Base-by-base conservation (phyloP, 805 yeast species). In the Metschnikowia sp. region DNA sequence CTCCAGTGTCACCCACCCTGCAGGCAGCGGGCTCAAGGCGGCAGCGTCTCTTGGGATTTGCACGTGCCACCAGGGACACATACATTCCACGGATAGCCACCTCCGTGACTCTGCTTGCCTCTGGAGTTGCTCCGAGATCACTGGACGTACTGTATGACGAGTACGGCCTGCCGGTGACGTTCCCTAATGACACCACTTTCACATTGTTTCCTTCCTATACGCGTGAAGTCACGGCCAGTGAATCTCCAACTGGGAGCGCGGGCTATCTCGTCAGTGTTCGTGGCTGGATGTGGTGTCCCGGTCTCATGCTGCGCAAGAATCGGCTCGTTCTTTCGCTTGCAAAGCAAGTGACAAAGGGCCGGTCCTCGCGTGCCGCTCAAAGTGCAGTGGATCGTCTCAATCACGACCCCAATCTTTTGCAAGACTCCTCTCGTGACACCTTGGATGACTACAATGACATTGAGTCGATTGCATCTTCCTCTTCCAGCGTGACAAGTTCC, bases 201-300 rank as follows among this genome's bases (percentile, higher is more conserved):
- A 63, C 80, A 2, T 64, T 84, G 7, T 66, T 63, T 39, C 76
- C 76, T 2, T 61, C 71, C 1, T 71, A 70, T 52, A 65, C 76
- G 2, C 55, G 70, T 10, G 44, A 51, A n/a, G 50, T 44, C 8
- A 49, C 56, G 32, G 62, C 56, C 8, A 38, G 35, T 3, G 49
- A 48, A 6, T 51, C 55, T 1, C 50, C 49, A 3, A 18, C 49
- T 18, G 50, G 43, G 32, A 22, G 35, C 11, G 44, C 28, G 75
- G 61, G 72, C 82, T 72, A 70, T 43, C 80, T 71, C 52, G 77
- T 77, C 35, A 81, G 81, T 32, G 79, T 91, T 3, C 75, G 87
- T 38, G 96, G 97, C 7, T 80, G 86, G 77, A 68, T 86, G 28
- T 74, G 80, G 10, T 74, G 86, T 36, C 88, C 90, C 0, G 95